Conservation (phyloP, 2,329 filamentous ascomycete genomes). For the Calonectria honghensis region DNA sequence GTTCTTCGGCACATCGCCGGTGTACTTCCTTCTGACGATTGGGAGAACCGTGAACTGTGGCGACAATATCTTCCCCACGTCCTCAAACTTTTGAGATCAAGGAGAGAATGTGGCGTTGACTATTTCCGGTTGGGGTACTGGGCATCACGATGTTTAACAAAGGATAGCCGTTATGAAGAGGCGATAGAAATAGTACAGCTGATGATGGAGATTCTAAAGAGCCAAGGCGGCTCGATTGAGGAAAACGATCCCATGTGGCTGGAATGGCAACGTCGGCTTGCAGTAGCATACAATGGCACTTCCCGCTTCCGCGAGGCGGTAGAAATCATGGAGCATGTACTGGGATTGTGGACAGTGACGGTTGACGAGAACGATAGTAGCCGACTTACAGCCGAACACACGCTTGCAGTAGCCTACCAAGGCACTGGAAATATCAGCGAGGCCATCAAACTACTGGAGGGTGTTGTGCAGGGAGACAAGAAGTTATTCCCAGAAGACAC, state of each 20-base stretch:
- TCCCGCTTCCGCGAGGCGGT: constrained; percentile 23
- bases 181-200: background rate
- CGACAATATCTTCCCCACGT: constrained; percentile 42
- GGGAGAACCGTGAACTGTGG: constrained; percentile 38
- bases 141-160: background rate
- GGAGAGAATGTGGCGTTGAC: background rate
- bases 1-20: background rate
- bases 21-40: constrained; percentile 16
- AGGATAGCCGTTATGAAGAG: constrained; percentile 6
- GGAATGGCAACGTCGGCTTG: constrained; percentile 32
- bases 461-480: background rate
- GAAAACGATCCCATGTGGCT: constrained; percentile 26
- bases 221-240: background rate
- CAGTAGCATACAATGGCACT: constrained; percentile 23
- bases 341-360: background rate
- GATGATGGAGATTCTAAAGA: background rate
- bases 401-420: background rate
- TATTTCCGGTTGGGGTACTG: rapidly evolving
- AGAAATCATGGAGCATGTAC: constrained; percentile 14
- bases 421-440: background rate
- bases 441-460: constrained; percentile 30
- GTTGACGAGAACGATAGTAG: background rate
- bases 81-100: background rate
- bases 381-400: background rate
- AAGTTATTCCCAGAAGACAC: background rate